Conservation (phyloP, 345 rosid genomes). For the Eucalyptus cloeziana region DNA sequence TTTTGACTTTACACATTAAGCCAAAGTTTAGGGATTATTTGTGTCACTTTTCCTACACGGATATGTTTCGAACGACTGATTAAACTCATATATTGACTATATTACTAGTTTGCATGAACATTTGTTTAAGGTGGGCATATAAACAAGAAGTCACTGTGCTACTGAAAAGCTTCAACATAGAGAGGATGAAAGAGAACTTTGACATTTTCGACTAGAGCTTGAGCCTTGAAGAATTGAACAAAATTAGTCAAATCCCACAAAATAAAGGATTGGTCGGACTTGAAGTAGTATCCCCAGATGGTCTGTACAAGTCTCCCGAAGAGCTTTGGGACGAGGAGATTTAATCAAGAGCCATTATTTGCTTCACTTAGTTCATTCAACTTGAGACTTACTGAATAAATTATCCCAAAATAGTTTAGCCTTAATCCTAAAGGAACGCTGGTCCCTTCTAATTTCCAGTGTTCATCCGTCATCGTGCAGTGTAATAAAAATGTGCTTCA, state of each 20-base stretch:
- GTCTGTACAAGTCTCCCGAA: slow-evolving; percentile 1
- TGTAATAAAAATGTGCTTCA: not conserved
- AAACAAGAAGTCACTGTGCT: slow-evolving; percentile 13
- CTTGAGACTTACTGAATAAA: not conserved
- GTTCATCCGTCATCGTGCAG: not conserved
- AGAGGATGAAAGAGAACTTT: slow-evolving; percentile 8
- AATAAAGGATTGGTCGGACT: not conserved
- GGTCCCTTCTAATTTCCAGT: not conserved
- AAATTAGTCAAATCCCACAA: slow-evolving; percentile 11
- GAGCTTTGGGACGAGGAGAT: slow-evolving; percentile 24
- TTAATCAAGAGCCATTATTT: not conserved
- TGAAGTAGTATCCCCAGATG: not conserved
- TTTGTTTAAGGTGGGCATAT: slow-evolving; percentile 18
- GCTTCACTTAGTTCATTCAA: not conserved
- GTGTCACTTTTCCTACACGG: not conserved
- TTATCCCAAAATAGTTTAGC: not conserved
- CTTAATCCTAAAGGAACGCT: not conserved
- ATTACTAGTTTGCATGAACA: not conserved
- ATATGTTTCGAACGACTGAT: not conserved
- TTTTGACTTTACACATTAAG: no score
- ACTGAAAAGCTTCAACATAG: slow-evolving; percentile 14
- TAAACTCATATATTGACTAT: not conserved
- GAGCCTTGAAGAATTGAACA: slow-evolving; percentile 1
- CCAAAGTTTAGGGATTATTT: not conserved
- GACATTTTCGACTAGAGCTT: slow-evolving; percentile 11